Evolutionary conservation across 2,329 filamentous ascomycete species (phyloP), one percentile per base, ranked within the genome.

Genomic region (Arthrobotrys iridis): DNA sequence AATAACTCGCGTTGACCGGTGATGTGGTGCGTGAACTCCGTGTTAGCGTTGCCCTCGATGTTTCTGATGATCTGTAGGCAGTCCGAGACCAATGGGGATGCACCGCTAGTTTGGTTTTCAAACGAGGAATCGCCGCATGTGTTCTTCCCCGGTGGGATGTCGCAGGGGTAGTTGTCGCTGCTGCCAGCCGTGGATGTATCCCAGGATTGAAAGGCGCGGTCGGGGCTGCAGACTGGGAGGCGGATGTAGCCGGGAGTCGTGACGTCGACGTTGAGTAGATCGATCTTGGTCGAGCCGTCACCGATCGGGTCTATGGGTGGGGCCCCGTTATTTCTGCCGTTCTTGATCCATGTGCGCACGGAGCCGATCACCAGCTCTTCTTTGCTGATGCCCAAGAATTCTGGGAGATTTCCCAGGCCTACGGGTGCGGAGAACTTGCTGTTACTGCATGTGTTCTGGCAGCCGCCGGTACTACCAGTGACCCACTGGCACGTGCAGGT

Each of bases 141-240:
- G 78, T 80, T 72, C 50, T 52, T 75, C 30, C 78, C 74, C 59
- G 75, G 77, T 24, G 77, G 66, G n/a, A 79, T 66, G 73, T 81
- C 77, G 79, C 83, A 83, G 0, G 82, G 83, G 70, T 79, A 83
- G 77, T 80, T 78, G 57, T 48, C 50, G 41, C 68, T 78, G 30
- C 65, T 59, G 62, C 65, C 78, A 43, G 75, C 72, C 4, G 63
- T 77, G 57, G 67, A 26, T 13, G 77, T 78, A 3, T 81, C 57
- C 82, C 82, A 84, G 22, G 79, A 78, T 67, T 79, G 68, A 37
- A 63, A 81, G 10, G 82, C 83, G 4, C 77, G 75, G 6, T 81
- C 79, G 28, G 80, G 72, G 59, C 79, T 80, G 79, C 83, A 84
- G 13, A 84, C 81, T 37, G 83, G 83, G 0, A 84, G 78, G 5